phyloP scores from a whole-genome alignment of 352 stramenopile genomes.

The Elongisporangium undulatum region DNA sequence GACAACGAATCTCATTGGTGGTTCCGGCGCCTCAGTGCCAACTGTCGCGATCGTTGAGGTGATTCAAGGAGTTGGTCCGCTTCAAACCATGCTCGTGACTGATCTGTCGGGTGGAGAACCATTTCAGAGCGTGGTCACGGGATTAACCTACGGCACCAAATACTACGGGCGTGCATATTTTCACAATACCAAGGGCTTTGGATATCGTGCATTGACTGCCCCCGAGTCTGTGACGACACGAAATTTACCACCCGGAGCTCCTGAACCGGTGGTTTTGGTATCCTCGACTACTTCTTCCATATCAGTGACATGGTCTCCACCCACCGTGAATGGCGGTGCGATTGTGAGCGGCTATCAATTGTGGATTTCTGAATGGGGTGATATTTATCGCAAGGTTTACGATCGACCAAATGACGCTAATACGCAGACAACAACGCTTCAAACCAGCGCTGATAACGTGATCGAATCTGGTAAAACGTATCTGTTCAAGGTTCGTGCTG shows the following conservation, averaged over 20 bases:
- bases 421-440: conserved; percentile 67
- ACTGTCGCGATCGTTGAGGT: conserved; percentile 52
- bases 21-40: conserved; percentile 20
- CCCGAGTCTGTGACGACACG: conserved; percentile 83
- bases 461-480: conserved; percentile 92
- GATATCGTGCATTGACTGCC: conserved; percentile 51
- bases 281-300: conserved; percentile 89
- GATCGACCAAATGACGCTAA: conserved; percentile 87
- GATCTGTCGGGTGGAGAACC: conserved; percentile 77
- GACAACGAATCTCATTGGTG: conserved; percentile 38
- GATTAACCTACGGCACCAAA: conserved; percentile 75
- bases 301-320: conserved; percentile 87
- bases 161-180: conserved; percentile 93
- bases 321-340: conserved; percentile 89
- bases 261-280: conserved; percentile 82
- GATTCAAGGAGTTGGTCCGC: conserved; percentile 43
- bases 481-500: conserved; percentile 90
- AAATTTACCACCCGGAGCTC: conserved; percentile 85
- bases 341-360: conserved; percentile 94
- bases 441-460: conserved; percentile 74
- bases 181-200: conserved; percentile 86
- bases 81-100: conserved; percentile 44
- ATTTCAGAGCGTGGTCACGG: conserved; percentile 56
- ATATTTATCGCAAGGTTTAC: conserved; percentile 89
- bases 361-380: conserved; percentile 95